phyloP scores from a whole-genome alignment of 2,329 filamentous ascomycete genomes.

The Scopulariopsis brevicaulis region DNA sequence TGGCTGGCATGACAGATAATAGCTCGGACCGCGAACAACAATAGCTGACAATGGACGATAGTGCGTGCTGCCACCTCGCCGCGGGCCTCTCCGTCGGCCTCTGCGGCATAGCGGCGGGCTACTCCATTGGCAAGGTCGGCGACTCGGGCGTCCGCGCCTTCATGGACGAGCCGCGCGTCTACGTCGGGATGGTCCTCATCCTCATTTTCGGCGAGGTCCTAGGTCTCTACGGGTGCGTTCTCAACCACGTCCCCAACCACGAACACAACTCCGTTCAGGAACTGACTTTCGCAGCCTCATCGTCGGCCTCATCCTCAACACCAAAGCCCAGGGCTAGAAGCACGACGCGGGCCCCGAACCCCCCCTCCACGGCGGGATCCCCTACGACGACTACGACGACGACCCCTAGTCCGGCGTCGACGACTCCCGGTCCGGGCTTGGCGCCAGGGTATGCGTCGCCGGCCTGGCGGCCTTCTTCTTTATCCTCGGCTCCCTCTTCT shows the following conservation, averaged over 20 bases:
- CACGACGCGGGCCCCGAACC: not conserved
- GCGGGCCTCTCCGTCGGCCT: constrained; percentile 86
- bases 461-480: not conserved
- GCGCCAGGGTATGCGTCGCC: not conserved
- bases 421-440: not conserved
- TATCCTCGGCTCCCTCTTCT: not conserved
- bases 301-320: constrained; percentile 87
- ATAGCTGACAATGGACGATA: constrained; percentile 17
- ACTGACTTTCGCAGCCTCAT: constrained; percentile 52
- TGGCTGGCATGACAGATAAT: not conserved
- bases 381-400: not conserved
- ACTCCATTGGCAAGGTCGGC: constrained; percentile 91
- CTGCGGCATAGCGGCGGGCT: constrained; percentile 86
- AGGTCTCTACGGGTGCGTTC: constrained; percentile 81
- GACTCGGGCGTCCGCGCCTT: constrained; percentile 90
- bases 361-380: not conserved
- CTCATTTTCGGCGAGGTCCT: constrained; percentile 97
- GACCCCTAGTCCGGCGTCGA: not conserved
- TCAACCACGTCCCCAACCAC: not conserved
- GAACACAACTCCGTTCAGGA: not conserved
- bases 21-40: not conserved
- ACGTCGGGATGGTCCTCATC: constrained; percentile 97
- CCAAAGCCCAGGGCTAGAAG: constrained; percentile 56
- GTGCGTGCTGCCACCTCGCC: constrained; percentile 87
- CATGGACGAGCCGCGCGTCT: constrained; percentile 92